phyloP scores from a whole-genome alignment of 1,284 basidiomycete genomes.

The Moniliella sp. region DNA sequence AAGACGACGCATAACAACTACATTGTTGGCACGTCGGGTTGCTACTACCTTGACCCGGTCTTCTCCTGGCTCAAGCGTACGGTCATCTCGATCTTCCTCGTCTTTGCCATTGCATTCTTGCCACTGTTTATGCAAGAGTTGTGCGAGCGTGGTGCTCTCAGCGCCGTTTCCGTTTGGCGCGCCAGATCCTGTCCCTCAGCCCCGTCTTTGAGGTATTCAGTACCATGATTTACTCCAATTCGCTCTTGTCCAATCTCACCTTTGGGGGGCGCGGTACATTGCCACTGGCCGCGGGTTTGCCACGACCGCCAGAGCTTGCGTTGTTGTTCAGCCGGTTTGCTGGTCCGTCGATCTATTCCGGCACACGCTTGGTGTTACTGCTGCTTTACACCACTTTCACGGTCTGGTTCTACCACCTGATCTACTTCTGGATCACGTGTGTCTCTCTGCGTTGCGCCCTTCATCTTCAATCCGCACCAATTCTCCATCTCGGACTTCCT shows the following conservation, averaged over 20 bases:
- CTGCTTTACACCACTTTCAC: constrained; percentile 32
- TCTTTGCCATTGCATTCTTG: constrained; percentile 34
- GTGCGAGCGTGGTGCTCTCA: constrained; percentile 28
- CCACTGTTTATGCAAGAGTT: constrained; percentile 33
- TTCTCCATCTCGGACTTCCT: constrained; percentile 31
- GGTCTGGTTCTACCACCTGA: constrained; percentile 31
- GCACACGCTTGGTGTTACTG: constrained; percentile 26
- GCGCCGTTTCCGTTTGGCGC: constrained; percentile 26
- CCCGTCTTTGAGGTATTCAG: constrained; percentile 34
- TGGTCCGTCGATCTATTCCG: constrained; percentile 31
- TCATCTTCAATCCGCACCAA: constrained; percentile 34
- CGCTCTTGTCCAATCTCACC: constrained; percentile 31
- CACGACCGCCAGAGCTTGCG: constrained; percentile 26
- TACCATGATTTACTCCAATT: constrained; percentile 32
- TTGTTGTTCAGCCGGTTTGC: constrained; percentile 32
- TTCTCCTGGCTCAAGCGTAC: constrained; percentile 33
- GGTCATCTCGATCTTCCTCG: constrained; percentile 33
- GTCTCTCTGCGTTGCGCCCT: constrained; percentile 30
- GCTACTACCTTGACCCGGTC: constrained; percentile 32
- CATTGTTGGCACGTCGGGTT: constrained; percentile 29
- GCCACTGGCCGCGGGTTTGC: constrained; percentile 32
- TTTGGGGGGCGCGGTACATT: constrained; percentile 33
- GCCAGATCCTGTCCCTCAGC: constrained; percentile 30
- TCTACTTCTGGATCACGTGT: constrained; percentile 34
- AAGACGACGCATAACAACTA: constrained; percentile 26